These are phyloP conservation scores for Leptographium wingfieldii DNA, from an alignment of 2,329 filamentous ascomycete species.

Conservation along the genomic window DNA sequence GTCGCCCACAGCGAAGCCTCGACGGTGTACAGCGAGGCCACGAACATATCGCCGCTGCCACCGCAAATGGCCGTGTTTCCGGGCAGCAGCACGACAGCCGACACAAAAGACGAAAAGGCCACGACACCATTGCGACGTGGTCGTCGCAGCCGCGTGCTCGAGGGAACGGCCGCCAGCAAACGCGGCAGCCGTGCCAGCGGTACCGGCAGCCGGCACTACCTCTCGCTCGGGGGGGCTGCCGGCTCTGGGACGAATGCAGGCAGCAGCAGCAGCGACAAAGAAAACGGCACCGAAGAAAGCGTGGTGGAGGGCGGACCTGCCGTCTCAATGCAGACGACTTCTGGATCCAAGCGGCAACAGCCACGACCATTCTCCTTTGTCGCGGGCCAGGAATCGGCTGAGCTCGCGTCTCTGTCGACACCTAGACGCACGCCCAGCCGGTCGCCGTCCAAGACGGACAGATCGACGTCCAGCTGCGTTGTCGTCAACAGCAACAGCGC, in stretches of 20 bases:
- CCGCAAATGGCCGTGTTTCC: background rate
- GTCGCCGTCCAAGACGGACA: background rate
- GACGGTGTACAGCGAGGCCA: slow-evolving; percentile 17
- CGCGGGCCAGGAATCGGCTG: background rate
- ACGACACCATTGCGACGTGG: slow-evolving; percentile 4
- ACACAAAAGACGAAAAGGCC: background rate
- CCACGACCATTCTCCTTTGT: background rate
- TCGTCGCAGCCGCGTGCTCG: background rate
- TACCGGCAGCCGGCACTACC: slow-evolving; percentile 11
- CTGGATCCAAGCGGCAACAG: background rate
- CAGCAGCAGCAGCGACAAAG: slow-evolving; percentile 3
- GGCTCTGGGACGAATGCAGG: background rate
- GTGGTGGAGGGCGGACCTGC: background rate
- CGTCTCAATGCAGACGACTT: background rate
- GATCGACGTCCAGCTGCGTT: background rate
- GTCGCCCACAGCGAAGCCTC: slow-evolving; percentile 29
- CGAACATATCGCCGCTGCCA: background rate
- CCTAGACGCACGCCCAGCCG: background rate
- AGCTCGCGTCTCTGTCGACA: background rate
- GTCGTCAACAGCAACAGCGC: background rate
- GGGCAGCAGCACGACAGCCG: background rate
- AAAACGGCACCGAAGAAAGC: background rate
- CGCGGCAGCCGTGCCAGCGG: background rate
- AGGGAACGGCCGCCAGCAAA: background rate
- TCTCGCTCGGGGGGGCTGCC: slow-evolving; percentile 5